Evolutionary conservation across 305 asterid species (phyloP), one percentile per base, ranked within the genome.

Genomic region (Salvia sclarea): DNA sequence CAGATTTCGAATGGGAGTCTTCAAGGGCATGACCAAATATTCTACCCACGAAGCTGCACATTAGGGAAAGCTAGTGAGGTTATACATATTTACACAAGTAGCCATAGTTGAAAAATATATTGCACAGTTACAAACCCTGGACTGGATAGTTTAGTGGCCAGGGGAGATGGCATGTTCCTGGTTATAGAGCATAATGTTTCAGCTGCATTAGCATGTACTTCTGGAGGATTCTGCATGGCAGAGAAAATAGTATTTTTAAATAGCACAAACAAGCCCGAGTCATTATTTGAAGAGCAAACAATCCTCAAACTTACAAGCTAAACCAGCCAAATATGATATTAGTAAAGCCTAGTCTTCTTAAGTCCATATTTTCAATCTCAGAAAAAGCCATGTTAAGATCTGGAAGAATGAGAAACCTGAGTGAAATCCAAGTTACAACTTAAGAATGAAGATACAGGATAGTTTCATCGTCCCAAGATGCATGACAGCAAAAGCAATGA

Each of bases 181-280:
- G 97, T 86, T 75, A 91, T 88, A 33, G 97, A 83, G 66, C 95
- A 91, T 50, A 91, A 81, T 57, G 93, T 88, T 78, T 91, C 97
- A 48, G 96, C 95, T 56, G 96, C 88, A 78, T 91, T 91, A 65
- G 88, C 92, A 75, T 91, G 96, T 54, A 88, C 95, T 80, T 91
- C 97, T 50, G 95, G 84, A 66, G 90, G 74, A 82, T 80, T 84
- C 91, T 85, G 86, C 66, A 74, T 37, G 35, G 37, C 56, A 68
- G 40, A 63, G 24, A 48, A 75, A 53, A 66, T 50, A 17, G 48
- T 38, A 74, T 66, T 49, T 25, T 72, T 75, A 76, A 64, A 74
- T 68, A 56, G 68, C 47, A 68, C 8, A 68, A 25, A 25, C 50
- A 64, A 49, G 40, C 35, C 65, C 17, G 17, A 68, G 17, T 48